Percentiles rank a stretch among this genome's conserved stretches.
These are phyloP conservation scores for Quercus phellos DNA, from an alignment of 331 rosid species.

Conservation along the genomic window DNA sequence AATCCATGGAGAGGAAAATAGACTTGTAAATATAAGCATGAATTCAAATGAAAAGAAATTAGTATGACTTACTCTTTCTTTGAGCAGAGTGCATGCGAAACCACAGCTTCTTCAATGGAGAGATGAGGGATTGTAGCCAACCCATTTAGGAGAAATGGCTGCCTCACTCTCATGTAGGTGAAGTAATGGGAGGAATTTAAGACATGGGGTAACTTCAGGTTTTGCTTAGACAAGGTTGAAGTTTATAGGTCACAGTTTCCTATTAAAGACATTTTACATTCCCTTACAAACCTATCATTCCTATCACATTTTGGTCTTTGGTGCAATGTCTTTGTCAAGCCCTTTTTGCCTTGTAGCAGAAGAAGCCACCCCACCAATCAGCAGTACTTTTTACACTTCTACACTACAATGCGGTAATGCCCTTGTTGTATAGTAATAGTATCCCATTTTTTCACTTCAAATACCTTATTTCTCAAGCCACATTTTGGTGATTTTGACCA, in stretches of 20 bases:
- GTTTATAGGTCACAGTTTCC: constrained; percentile 37
- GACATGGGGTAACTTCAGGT: constrained; percentile 29
- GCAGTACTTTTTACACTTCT: constrained; percentile 48
- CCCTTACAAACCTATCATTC: constrained; percentile 41
- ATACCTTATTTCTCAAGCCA: constrained; percentile 31
- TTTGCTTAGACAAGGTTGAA: constrained; percentile 82
- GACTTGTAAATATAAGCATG: background rate
- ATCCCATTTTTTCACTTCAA: constrained; percentile 9
- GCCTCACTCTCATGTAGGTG: constrained; percentile 56
- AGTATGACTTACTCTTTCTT: constrained; percentile 59
- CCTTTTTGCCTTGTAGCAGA: constrained; percentile 46
- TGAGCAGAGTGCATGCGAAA: constrained; percentile 72
- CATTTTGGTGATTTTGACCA: constrained; percentile 10
- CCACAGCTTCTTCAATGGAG: constrained; percentile 89
- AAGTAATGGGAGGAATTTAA: constrained; percentile 28
- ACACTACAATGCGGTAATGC: constrained; percentile 12
- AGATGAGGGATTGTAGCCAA: constrained; percentile 94
- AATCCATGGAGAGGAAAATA: background rate
- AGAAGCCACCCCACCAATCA: constrained; percentile 68
- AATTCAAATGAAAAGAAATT: background rate
- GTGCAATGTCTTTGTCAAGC: constrained; percentile 66
- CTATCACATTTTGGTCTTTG: constrained; percentile 39
- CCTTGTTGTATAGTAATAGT: constrained; percentile 6
- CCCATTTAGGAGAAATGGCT: constrained; percentile 74
- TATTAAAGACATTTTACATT: constrained; percentile 32